Percentiles rank a stretch among this genome's conserved stretches.
These are phyloP conservation scores for Fraxinus pennsylvanica DNA, from an alignment of 257 asterid genomes.

Conservation along the genomic window DNA sequence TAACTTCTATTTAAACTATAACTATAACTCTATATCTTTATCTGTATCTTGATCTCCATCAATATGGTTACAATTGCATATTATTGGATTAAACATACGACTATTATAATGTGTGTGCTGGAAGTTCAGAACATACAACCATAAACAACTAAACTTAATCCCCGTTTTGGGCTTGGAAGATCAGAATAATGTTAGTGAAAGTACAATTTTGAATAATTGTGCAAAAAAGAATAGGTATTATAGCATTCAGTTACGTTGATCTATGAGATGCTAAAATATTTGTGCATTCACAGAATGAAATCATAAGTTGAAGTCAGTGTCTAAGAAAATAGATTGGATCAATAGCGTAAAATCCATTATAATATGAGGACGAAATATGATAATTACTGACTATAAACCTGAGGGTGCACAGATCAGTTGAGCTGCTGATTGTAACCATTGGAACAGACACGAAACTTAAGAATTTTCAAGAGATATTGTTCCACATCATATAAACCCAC, in stretches of 20 bases:
- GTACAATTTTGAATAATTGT: background rate
- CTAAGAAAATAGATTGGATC: background rate
- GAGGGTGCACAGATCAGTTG: background rate
- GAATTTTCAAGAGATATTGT: background rate
- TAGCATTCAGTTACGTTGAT: background rate
- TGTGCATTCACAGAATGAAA: background rate
- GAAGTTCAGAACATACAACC: background rate
- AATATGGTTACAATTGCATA: background rate
- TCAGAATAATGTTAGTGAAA: background rate
- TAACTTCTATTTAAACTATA: too few species aligned
- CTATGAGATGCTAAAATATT: background rate
- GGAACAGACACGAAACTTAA: background rate
- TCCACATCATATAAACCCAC: background rate
- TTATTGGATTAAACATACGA: background rate
- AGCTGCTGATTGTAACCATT: background rate
- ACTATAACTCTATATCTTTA: too few species aligned
- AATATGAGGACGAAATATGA: background rate
- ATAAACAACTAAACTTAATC: background rate
- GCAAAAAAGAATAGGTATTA: background rate
- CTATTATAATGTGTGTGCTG: background rate
- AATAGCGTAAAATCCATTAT: background rate
- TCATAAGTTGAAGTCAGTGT: background rate
- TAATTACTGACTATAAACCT: background rate
- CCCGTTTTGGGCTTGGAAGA: background rate
- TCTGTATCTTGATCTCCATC: too few species aligned